Base-by-base conservation (phyloP, 805 yeast species). In the Scheffersomyces coipomensis region DNA sequence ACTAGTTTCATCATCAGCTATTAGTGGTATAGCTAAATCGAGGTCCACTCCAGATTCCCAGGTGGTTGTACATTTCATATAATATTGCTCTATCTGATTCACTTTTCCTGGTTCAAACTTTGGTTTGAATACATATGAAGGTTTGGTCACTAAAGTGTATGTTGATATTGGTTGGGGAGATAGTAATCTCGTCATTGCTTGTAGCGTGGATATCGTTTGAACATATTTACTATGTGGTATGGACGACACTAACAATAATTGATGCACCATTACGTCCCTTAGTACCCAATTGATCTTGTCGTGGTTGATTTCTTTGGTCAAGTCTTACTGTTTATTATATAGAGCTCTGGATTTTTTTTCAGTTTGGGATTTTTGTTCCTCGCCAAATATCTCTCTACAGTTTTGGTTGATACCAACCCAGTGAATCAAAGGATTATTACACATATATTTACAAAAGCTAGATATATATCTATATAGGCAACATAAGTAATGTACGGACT, bases 241-340 rank as follows among this genome's bases (percentile, higher is more conserved):
- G 9, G 68, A 55, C 16, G 79, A 61, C 15, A 72, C 73, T 29
- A 78, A 58, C 3, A 75, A 66, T 24, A 78, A 58, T 49, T 78
- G 83, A 47, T 76, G 80, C 13, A 77, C 82, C 83, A 78, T 77
- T 12, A 10, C 16, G n/a, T n/a, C n/a, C n/a, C n/a, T n/a, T n/a
- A n/a, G n/a, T n/a, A n/a, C n/a, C n/a, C n/a, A n/a, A n/a, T n/a
- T n/a, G n/a, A n/a, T n/a, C n/a, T n/a, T n/a, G n/a, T n/a, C n/a
- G n/a, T n/a, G n/a, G n/a, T n/a, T n/a, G n/a, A n/a, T n/a, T n/a
- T n/a, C n/a, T n/a, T n/a, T n/a, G n/a, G n/a, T n/a, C n/a, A n/a
- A n/a, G n/a, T n/a, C n/a, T n/a, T n/a, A n/a, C n/a, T n/a, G n/a
- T n/a, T n/a, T n/a, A n/a, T n/a, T n/a, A n/a, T n/a, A n/a, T n/a